A percentile compares a stretch with the other conserved stretches of the same genome.
Conservation (phyloP, 2,329 filamentous ascomycete genomes). For the Orbilia quercus region DNA sequence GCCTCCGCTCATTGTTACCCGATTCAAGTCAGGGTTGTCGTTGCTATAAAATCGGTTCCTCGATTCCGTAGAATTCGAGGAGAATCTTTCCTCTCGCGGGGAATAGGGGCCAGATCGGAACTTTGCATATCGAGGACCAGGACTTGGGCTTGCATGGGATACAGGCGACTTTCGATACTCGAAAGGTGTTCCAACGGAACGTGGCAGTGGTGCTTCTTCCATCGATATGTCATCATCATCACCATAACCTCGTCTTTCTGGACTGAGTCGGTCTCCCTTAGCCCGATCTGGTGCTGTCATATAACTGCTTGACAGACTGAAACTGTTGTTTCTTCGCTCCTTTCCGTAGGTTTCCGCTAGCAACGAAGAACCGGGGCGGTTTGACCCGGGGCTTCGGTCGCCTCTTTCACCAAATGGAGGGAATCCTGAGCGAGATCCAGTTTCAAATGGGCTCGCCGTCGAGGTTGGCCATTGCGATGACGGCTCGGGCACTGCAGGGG, state of each 20-base stretch:
- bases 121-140: constrained; percentile 43
- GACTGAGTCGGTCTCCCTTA: constrained; percentile 45
- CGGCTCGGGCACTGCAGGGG: constrained; percentile 43
- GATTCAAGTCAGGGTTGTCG: constrained; percentile 46
- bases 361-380: constrained; percentile 23
- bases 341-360: constrained; percentile 36
- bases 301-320: constrained; percentile 32
- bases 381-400: constrained; percentile 36
- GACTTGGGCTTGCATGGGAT: constrained; percentile 51
- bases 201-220: constrained; percentile 47
- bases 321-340: constrained; percentile 50
- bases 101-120: constrained; percentile 51
- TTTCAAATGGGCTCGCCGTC: constrained; percentile 36
- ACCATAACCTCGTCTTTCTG: constrained; percentile 31
- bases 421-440: constrained; percentile 34
- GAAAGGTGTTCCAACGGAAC: constrained; percentile 34
- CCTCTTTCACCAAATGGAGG: constrained; percentile 34
- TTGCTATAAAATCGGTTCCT: constrained; percentile 39
- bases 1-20: constrained; percentile 48
- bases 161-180: constrained; percentile 54
- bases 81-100: constrained; percentile 45
- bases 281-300: constrained; percentile 39
- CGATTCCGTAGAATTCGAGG: constrained; percentile 14
- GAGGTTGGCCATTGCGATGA: constrained; percentile 50
- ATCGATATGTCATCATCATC: constrained; percentile 53